Evolutionary conservation across 1,284 basidiomycete species (phyloP).

Genomic region (Moniliella sp.): DNA sequence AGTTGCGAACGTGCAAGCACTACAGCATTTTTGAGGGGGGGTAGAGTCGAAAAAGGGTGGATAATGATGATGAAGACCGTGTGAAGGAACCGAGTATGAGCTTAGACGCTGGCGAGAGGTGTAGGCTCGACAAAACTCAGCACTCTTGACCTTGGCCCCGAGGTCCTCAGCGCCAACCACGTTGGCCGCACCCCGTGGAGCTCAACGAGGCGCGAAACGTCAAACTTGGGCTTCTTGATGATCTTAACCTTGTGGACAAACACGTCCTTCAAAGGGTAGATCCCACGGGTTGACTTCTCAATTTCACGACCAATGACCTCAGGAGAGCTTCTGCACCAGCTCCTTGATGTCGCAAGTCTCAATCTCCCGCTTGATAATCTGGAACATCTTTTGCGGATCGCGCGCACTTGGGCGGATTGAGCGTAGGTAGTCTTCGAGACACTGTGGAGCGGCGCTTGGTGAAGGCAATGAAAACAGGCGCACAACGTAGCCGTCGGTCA

Average conservation of each 20-base stretch:
- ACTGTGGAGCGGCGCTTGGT: conserved; percentile 86
- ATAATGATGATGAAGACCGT: no score
- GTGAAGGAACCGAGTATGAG: no score
- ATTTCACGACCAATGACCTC: conserved; percentile 98
- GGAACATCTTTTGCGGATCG: conserved; percentile 99
- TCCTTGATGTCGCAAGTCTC: conserved; percentile 92
- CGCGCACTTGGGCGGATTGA: conserved; percentile 75
- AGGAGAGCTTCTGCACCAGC: conserved; percentile 75
- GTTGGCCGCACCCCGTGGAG: conserved; percentile 58
- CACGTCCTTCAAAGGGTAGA: conserved; percentile 76
- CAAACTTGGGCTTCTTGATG: conserved; percentile 89
- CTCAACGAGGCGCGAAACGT: conserved; percentile 78
- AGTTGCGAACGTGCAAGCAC: no score
- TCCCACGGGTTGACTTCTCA: conserved; percentile 84
- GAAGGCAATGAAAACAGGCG: conserved; percentile 96
- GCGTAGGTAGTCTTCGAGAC: conserved; percentile 99
- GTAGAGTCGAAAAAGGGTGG: no score
- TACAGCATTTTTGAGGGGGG: no score
- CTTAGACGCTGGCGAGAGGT: conserved; percentile 49
- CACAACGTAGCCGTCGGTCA: conserved; percentile 95
- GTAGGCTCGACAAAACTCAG: conserved; percentile 78
- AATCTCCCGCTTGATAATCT: conserved; percentile 94
- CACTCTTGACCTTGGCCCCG: conserved; percentile 57
- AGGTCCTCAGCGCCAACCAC: conserved; percentile 47
- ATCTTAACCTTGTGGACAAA: conserved; percentile 82